Evolutionary conservation across 768 basidiomycete species (phyloP), one percentile per base, ranked within the genome.

Genomic region (Psilocybe tampanensis): DNA sequence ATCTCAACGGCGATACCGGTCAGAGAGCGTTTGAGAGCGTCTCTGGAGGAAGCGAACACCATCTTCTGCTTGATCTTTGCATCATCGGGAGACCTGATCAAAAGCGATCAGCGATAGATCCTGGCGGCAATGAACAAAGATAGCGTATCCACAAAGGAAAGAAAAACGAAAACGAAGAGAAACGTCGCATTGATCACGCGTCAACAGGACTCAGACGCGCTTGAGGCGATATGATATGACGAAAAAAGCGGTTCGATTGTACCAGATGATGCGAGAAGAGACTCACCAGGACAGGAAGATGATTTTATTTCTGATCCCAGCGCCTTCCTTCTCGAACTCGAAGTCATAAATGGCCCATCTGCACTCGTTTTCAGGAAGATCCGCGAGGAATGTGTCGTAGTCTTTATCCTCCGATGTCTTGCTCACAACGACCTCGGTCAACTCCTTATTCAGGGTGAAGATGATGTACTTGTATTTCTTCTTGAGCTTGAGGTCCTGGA

Each of bases 301-400:
- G 55, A 98, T 77, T 80, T 97, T 98, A 79, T 86, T 94, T 73
- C 95, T 83, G 75, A 82, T 86, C 34, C 90, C 90, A 51, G 77
- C 89, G 8, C 78, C 87, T 54, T 81, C 86, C 68, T 81, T 84
- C 76, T 88, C 82, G 66, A 81, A 98, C 64, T 92, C 88, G 60
- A 95, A 88, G 72, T 98, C 95, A 66, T 94, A 96, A 21, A 98
- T 82, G n/a, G 90, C 95, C 85, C 86, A 99, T 74, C 90, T 79
- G 68, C 90, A 92, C 59, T 89, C 83, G 24, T 65, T 65, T 69
- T 88, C 83, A 1, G 95, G 94, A 55, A 98, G 79, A 64, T 88
- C 84, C 1, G 34, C 69, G 48, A 93, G 42, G 70, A 98, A 98
- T 0, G 80, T 79, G 0, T 94, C 89, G 73, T 92, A 98, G 18